Base-by-base conservation (phyloP, 352 stramenopile genomes). In the Pythium rishiriense region DNA sequence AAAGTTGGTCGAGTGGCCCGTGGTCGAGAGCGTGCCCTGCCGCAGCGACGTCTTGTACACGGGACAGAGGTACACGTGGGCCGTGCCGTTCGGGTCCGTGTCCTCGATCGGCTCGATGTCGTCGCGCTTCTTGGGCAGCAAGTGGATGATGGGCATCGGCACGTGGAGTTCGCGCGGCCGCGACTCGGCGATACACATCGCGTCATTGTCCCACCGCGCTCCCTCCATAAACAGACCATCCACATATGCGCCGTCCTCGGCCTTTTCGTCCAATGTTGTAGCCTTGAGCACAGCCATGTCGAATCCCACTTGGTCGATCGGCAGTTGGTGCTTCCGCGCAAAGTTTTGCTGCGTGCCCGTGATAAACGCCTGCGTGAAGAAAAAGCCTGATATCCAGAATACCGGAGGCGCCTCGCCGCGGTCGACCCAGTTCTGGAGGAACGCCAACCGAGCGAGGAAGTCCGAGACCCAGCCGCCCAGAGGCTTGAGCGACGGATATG, bases 1-100 rank as follows among this genome's bases (percentile, higher is more conserved):
- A 74, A 98, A 98, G 76, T 98, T 98, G 25, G 94, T 98, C 39
- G 90, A 98, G 60, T 98, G 94, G 28, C 94, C 94, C 24, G 94
- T 98, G 4, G 94, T 98, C 9, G 85, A 97, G 28, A 98, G 76
- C 42, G 85, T 98, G 39, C 94, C 94, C 55, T 96, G 81, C 8
- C 92, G 82, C 62, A 97, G 74, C 50, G 87, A 97, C 29, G 88
- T 97, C 78, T 97, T 97, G 87, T 98, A 97, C 21, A 97, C 88
- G 1, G 92, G 92, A 49, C 87, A 97, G 54, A 96, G 75, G 64
- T 97, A 97, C 66, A 97, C 84, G 64, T 97, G 89, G 3, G 88
- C 89, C n/a, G 88, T 96, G 54, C 91, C 90, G 21, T 79, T 78
- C n/a, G 83, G 83, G 60, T 95, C 90, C 29, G 87, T 92, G 71